These are phyloP conservation scores for Daldinia eschscholtzii DNA, from an alignment of 2,329 filamentous ascomycete genomes.

Conservation along the genomic window DNA sequence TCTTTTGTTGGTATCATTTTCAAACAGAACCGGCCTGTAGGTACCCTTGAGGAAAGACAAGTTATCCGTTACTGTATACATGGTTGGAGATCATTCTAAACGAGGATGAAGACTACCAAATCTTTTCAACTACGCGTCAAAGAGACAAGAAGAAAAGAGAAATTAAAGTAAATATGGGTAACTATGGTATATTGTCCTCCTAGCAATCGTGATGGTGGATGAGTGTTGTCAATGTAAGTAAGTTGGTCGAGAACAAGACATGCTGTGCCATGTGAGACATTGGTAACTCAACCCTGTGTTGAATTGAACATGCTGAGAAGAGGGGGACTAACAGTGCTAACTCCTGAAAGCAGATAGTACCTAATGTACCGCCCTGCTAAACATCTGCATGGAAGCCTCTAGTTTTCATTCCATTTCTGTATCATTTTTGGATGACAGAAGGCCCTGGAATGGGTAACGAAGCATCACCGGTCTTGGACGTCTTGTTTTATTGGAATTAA, in stretches of 20 bases:
- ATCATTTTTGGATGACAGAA: not conserved
- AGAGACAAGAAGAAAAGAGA: not conserved
- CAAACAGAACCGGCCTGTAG: conserved; percentile 16
- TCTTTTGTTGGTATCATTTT: conserved; percentile 7
- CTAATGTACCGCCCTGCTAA: not conserved
- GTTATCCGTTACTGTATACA: not conserved
- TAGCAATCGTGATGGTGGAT: not conserved
- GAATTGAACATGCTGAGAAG: not conserved
- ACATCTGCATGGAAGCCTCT: not conserved
- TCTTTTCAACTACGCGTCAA: not conserved
- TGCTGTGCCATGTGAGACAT: not conserved
- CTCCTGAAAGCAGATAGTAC: not conserved
- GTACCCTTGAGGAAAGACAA: conserved; percentile 12
- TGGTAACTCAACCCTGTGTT: too few species aligned
- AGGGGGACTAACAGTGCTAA: not conserved
- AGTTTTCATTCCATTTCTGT: not conserved
- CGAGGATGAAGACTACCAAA: not conserved
- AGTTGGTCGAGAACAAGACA: not conserved
- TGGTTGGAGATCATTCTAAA: not conserved
- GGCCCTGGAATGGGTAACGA: not conserved
- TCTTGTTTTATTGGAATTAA: not conserved
- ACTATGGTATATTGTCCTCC: not conserved
- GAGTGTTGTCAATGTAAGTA: not conserved
- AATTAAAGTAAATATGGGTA: too few species aligned
- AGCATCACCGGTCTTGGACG: not conserved